Evolutionary conservation across 1,284 basidiomycete genomes (phyloP).

Genomic region (Puccinia horiana): DNA sequence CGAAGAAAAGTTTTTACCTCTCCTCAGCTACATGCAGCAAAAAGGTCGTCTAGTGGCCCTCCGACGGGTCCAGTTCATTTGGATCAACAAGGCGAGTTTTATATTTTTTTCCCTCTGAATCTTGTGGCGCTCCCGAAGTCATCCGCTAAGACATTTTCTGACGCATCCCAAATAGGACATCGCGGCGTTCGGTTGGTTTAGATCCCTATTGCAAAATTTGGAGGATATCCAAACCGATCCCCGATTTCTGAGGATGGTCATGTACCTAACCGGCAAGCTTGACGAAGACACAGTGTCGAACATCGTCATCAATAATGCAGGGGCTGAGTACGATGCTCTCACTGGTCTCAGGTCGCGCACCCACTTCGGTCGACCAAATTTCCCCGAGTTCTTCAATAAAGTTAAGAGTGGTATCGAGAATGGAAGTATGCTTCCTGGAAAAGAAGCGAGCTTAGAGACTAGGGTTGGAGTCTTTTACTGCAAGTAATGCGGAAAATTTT

Average conservation of each 20-base stretch:
- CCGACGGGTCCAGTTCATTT: slow-evolving; percentile 83
- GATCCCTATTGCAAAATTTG: slow-evolving; percentile 76
- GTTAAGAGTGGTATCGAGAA: slow-evolving; percentile 73
- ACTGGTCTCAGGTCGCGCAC: slow-evolving; percentile 80
- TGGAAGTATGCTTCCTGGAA: slow-evolving; percentile 75
- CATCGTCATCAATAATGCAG: slow-evolving; percentile 73
- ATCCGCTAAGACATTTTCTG: neutral
- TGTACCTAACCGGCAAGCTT: slow-evolving; percentile 84
- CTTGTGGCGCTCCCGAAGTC: neutral
- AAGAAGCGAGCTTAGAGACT: slow-evolving; percentile 73
- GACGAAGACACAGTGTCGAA: slow-evolving; percentile 83
- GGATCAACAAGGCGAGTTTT: slow-evolving; percentile 69
- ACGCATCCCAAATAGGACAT: slow-evolving; percentile 48
- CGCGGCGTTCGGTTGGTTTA: slow-evolving; percentile 89
- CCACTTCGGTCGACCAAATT: slow-evolving; percentile 83
- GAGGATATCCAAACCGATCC: slow-evolving; percentile 74
- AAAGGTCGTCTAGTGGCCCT: slow-evolving; percentile 72
- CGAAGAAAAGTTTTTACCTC: neutral
- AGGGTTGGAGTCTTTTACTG: slow-evolving; percentile 68
- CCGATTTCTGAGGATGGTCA: slow-evolving; percentile 83
- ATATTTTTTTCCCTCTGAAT: neutral
- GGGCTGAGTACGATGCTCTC: slow-evolving; percentile 69
- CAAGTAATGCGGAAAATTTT: neutral
- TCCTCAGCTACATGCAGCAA: slow-evolving; percentile 71
- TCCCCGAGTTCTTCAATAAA: slow-evolving; percentile 72